phyloP scores from a whole-genome alignment of 148 eudicot species.

The Cornus suecica region DNA sequence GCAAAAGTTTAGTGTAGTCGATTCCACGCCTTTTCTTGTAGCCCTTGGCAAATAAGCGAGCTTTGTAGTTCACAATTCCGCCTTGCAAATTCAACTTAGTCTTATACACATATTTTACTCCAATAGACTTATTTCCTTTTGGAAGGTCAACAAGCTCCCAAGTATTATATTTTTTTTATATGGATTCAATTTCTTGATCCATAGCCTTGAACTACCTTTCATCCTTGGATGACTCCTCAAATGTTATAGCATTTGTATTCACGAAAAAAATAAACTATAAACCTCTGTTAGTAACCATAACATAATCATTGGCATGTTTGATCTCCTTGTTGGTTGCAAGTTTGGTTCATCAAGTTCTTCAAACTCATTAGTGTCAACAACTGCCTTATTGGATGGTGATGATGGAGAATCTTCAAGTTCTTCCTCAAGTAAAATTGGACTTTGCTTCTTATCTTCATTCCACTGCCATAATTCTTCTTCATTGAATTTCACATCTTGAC shows the following conservation, averaged over 20 bases:
- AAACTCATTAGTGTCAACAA: too few species aligned
- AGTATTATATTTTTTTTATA: neutral
- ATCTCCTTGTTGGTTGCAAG: too few species aligned
- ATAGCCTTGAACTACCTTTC: neutral
- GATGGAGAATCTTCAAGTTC: too few species aligned
- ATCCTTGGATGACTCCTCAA: too few species aligned
- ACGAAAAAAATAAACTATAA: too few species aligned
- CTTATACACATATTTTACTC: constrained; percentile 9
- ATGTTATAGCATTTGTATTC: too few species aligned
- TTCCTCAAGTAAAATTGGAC: too few species aligned
- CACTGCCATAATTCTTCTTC: neutral
- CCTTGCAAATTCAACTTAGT: constrained; percentile 1
- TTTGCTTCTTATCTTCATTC: neutral
- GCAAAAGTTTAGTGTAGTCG: constrained; percentile 4
- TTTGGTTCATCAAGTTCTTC: too few species aligned
- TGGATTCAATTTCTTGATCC: too few species aligned
- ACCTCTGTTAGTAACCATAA: too few species aligned
- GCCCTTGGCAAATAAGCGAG: constrained; percentile 8
- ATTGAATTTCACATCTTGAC: constrained; percentile 6
- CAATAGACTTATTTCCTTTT: neutral
- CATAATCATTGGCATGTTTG: too few species aligned
- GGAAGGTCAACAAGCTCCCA: constrained; percentile 8
- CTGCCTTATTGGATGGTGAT: too few species aligned
- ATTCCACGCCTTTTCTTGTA: constrained; percentile 1
- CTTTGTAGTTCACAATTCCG: neutral